Evolutionary conservation across 139 green algal genomes (phyloP).

Genomic region (Pseudopediastrum boryanum): DNA sequence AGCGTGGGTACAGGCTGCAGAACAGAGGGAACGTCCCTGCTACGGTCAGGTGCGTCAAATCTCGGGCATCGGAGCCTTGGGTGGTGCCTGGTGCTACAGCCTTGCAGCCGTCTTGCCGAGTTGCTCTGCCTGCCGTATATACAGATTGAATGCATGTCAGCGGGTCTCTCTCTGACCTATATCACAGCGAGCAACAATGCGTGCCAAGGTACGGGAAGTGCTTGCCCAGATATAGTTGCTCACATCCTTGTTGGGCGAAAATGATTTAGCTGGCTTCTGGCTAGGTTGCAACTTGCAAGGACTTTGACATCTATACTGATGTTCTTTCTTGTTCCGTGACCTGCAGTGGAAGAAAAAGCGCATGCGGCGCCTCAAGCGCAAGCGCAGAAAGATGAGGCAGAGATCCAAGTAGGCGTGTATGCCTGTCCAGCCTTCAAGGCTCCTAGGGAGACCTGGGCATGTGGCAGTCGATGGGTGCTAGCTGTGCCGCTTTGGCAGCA

Average conservation of each 20-base stretch:
- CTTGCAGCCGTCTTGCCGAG: too few relatives aligned
- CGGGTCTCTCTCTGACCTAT: too few relatives aligned
- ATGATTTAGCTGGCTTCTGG: background rate
- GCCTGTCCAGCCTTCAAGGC: background rate
- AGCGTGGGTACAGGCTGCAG: too few relatives aligned
- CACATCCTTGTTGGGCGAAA: background rate
- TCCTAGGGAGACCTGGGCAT: slow-evolving; percentile 4
- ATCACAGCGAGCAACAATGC: slow-evolving; percentile 42
- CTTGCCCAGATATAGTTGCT: background rate
- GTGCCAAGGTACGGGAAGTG: slow-evolving; percentile 25
- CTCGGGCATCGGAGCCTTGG: too few relatives aligned
- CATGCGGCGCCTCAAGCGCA: slow-evolving; percentile 67
- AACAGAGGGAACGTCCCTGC: too few relatives aligned
- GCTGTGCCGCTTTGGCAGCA: slow-evolving; percentile 13
- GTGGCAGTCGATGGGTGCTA: slow-evolving; percentile 19
- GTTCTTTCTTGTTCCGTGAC: background rate
- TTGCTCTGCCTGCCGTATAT: too few relatives aligned
- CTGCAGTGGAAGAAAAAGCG: slow-evolving; percentile 71
- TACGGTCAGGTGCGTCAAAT: too few relatives aligned
- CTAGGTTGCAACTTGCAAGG: background rate
- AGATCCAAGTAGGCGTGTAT: slow-evolving; percentile 67
- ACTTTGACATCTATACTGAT: background rate
- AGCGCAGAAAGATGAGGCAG: slow-evolving; percentile 71
- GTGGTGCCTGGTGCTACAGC: too few relatives aligned
- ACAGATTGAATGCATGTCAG: too few relatives aligned